Evolutionary conservation across 1,139 yeast genomes (phyloP).

Genomic region (Saccharomyces hybrid): DNA sequence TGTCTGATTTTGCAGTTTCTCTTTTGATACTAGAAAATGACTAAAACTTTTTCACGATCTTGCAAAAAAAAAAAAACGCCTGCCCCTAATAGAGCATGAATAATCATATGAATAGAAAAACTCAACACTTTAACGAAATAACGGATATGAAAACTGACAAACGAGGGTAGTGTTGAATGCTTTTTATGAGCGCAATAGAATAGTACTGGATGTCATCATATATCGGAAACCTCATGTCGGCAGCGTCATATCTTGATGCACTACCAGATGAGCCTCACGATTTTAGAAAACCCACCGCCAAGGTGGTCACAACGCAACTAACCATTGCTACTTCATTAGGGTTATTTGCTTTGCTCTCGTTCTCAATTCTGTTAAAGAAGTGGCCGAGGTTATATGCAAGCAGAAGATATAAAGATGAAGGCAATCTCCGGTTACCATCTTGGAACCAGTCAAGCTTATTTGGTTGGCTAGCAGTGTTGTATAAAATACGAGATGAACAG

Average conservation of each 20-base stretch:
- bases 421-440: constrained; percentile 33
- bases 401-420: constrained; percentile 34
- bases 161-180: neutral
- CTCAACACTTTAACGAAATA: neutral
- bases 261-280: constrained; percentile 23
- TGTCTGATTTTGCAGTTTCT: no score
- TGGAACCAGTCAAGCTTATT: constrained; percentile 50
- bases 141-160: no score
- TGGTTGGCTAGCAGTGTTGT: constrained; percentile 82
- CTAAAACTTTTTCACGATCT: no score
- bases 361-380: constrained; percentile 54
- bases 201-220: neutral
- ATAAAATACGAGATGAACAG: constrained; percentile 61
- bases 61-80: no score
- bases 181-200: no score
- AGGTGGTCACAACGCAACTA: constrained; percentile 44
- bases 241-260: neutral
- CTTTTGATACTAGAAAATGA: no score
- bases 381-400: constrained; percentile 71
- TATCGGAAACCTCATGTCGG: neutral
- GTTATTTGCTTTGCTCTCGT: constrained; percentile 56
- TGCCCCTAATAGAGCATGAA: no score
- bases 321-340: constrained; percentile 53
- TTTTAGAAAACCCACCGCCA: constrained; percentile 37
- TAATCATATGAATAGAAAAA: no score